Conservation (phyloP, 2,329 filamentous ascomycete genomes). For the Metarhizium robertsii region DNA sequence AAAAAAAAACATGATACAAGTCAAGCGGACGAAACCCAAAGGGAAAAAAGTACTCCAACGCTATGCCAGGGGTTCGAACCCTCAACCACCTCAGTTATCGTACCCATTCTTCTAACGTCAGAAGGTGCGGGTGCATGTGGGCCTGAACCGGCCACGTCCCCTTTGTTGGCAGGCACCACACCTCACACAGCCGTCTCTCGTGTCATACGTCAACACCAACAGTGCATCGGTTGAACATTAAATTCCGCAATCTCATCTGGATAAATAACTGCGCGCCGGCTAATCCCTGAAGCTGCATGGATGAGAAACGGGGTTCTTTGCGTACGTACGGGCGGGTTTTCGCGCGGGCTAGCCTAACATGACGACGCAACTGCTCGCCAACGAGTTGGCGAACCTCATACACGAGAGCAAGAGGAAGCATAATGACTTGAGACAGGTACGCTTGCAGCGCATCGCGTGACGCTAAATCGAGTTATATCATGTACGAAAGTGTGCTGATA, state of each 20-base stretch:
- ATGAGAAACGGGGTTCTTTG: conserved; percentile 12
- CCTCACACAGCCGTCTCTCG: background rate
- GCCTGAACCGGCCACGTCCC: conserved; percentile 5
- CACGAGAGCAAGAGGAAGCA: conserved; percentile 96
- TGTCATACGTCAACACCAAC: background rate
- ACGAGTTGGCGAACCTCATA: conserved; percentile 82
- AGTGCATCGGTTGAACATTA: too few relatives aligned
- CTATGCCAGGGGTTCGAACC: too few relatives aligned
- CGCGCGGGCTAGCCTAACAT: conserved; percentile 42
- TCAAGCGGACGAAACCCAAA: too few relatives aligned
- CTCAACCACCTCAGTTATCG: too few relatives aligned
- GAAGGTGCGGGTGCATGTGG: background rate
- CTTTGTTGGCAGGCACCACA: background rate
- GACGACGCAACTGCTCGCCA: conserved; percentile 83
- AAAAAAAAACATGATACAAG: too few relatives aligned
- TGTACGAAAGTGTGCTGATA: background rate
- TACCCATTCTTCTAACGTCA: too few relatives aligned
- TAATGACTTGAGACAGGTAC: conserved; percentile 72
- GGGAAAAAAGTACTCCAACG: too few relatives aligned
- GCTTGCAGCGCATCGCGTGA: background rate
- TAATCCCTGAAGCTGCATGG: conserved; percentile 15
- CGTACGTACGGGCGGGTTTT: conserved; percentile 15
- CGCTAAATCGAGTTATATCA: background rate
- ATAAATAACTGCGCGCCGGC: too few relatives aligned
- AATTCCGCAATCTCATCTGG: too few relatives aligned